Conservation (phyloP, 2,329 filamentous ascomycete species). For the Scedosporium aurantiacum region DNA sequence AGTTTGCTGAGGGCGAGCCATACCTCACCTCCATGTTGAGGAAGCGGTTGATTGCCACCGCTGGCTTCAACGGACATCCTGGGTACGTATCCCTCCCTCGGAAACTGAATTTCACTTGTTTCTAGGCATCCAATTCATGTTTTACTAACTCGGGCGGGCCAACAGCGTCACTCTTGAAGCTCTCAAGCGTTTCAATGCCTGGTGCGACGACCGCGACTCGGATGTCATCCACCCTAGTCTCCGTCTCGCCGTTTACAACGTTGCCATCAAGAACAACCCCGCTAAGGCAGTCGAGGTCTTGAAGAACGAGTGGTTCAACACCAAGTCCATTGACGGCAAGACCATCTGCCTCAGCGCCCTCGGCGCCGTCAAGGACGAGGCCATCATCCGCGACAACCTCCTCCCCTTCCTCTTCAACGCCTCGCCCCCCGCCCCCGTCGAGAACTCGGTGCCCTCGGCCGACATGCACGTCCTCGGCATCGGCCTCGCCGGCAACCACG, state of each 20-base stretch:
- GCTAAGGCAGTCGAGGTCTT: conserved; percentile 60
- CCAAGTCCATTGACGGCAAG: conserved; percentile 80
- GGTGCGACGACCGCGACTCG: conserved; percentile 56
- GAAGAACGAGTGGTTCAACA: conserved; percentile 74
- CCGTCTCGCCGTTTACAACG: conserved; percentile 68
- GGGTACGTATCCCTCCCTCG: conserved; percentile 38
- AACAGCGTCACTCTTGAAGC: conserved; percentile 59
- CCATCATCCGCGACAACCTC: conserved; percentile 55
- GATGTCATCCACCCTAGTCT: conserved; percentile 71
- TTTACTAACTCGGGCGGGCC: conserved; percentile 11
- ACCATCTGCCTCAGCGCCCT: conserved; percentile 72
- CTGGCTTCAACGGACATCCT: conserved; percentile 66
- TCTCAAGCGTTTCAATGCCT: conserved; percentile 68
- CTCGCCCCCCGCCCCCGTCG: conserved; percentile 35
- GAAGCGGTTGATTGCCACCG: conserved; percentile 65
- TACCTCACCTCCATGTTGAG: conserved; percentile 75
- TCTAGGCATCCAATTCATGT: no score
- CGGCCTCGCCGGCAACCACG: conserved; percentile 60
- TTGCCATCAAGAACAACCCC: conserved; percentile 60
- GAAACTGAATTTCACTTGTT: no score
- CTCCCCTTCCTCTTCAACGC: conserved; percentile 70
- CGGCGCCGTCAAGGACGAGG: conserved; percentile 57
- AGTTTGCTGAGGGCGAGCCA: conserved; percentile 65
- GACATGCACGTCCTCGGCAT: conserved; percentile 79
- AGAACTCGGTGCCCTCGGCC: conserved; percentile 63